Evolutionary conservation across 345 rosid species (phyloP).

Genomic region (Pugionium dolabratum): DNA sequence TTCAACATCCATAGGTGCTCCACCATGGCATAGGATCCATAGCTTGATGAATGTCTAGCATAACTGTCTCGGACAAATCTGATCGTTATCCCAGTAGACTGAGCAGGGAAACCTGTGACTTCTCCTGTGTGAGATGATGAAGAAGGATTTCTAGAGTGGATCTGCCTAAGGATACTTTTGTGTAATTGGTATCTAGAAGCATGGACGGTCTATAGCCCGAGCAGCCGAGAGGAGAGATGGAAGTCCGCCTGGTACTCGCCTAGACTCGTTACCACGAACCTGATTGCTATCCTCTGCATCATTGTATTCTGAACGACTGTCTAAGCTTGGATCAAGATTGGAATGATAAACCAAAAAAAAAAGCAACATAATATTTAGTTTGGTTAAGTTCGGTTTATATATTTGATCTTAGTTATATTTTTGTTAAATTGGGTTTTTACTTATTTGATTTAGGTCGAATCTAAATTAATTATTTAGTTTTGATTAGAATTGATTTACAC

Average conservation of each 20-base stretch:
- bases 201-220: constrained; percentile 72
- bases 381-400: no score
- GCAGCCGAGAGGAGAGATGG: constrained; percentile 63
- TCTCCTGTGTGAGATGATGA: constrained; percentile 44
- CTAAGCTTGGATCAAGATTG: constrained; percentile 49
- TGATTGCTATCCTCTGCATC: constrained; percentile 40
- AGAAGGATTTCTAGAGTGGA: constrained; percentile 37
- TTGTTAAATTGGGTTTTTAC: no score
- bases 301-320: constrained; percentile 42
- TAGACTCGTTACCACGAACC: constrained; percentile 32
- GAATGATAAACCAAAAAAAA: no score
- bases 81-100: constrained; percentile 42
- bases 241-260: constrained; percentile 46
- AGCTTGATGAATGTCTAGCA: constrained; percentile 38
- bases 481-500: no score
- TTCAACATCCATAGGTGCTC: constrained; percentile 39
- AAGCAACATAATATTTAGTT: no score
- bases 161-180: constrained; percentile 56
- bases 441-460: no score
- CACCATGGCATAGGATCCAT: constrained; percentile 39
- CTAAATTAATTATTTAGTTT: no score
- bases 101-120: constrained; percentile 42
- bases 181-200: constrained; percentile 67
- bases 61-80: constrained; percentile 34
- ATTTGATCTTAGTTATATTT: no score